Base-by-base conservation (phyloP, 345 rosid genomes). In the Dipteronia sinensis region DNA sequence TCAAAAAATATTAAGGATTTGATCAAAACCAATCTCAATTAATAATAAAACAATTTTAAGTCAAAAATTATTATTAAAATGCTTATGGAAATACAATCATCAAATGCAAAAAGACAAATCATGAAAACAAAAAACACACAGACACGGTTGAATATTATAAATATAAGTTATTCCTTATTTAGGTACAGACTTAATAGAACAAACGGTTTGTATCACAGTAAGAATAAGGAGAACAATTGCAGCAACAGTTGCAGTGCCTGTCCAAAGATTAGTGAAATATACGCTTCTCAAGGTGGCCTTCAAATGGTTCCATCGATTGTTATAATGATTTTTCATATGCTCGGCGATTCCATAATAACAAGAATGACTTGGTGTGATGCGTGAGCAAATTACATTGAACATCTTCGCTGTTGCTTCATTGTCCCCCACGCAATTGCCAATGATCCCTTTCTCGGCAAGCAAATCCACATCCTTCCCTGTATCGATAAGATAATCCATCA, bases 261-360 rank as follows among this genome's bases (percentile, higher is more conserved):
- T 63, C 82, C 65, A 74, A 31, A 73, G 40, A 74, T 79, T 71
- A 40, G 17, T 44, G 10, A 79, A 79, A 64, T 79, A 74, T 19
- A 79, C 66, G 0, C 75, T 69, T 7, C 8, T 79, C 46, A 74
- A 17, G 12, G 49, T 16, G 0, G 65, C 71, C 69, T 38, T 73
- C 10, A 65, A 34, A 16, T 62, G 74, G 22, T 78, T 65, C n/a
- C 55, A 59, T 25, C 3, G 7, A 31, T 67, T 12, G 1, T 66
- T 44, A 19, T 74, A 47, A 27, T 29, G 40, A 0, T 12, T 22
- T 22, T 62, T 67, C 4, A 79, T 16, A 6, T 67, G 0, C 9
- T 6, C 0, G 3, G 31, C 23, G 15, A 73, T 16, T 0, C 0
- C 0, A 38, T 3, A 1, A 19, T 73, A 67, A 20, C 69, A 49